Conservation (phyloP, 306 rosid genomes). For the Prunus salicina region DNA sequence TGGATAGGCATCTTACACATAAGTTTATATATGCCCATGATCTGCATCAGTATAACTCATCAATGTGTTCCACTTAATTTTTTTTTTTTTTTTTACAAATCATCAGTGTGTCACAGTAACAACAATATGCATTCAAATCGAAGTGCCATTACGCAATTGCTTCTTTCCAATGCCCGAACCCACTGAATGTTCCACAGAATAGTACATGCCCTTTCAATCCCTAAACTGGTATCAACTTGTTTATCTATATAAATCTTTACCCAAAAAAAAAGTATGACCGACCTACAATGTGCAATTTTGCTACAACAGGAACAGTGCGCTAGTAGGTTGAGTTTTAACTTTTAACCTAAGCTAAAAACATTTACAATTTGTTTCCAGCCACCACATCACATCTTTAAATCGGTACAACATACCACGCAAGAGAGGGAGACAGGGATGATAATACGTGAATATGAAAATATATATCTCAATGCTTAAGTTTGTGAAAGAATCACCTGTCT, state of each 20-base stretch:
- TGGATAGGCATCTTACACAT: background rate
- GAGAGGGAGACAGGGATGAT: background rate
- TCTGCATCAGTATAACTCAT: background rate
- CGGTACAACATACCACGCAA: background rate
- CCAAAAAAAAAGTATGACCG: background rate
- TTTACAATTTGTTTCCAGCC: background rate
- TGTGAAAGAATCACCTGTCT: slow-evolving; percentile 38
- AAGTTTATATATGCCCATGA: background rate
- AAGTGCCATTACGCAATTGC: background rate
- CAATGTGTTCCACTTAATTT: background rate
- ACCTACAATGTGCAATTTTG: background rate
- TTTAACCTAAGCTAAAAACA: background rate
- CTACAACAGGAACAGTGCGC: background rate
- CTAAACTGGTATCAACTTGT: background rate
- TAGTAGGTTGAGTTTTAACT: background rate
- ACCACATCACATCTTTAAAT: background rate
- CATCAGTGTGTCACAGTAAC: background rate
- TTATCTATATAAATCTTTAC: background rate
- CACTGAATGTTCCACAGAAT: background rate
- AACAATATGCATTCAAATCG: background rate
- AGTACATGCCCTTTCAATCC: background rate
- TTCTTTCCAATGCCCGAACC: background rate
- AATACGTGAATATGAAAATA: background rate
- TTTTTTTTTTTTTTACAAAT: background rate
- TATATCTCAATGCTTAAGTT: background rate